Evolutionary conservation across 148 eudicot species (phyloP), one percentile per base, ranked within the genome.

Genomic region (Cornus controversa): DNA sequence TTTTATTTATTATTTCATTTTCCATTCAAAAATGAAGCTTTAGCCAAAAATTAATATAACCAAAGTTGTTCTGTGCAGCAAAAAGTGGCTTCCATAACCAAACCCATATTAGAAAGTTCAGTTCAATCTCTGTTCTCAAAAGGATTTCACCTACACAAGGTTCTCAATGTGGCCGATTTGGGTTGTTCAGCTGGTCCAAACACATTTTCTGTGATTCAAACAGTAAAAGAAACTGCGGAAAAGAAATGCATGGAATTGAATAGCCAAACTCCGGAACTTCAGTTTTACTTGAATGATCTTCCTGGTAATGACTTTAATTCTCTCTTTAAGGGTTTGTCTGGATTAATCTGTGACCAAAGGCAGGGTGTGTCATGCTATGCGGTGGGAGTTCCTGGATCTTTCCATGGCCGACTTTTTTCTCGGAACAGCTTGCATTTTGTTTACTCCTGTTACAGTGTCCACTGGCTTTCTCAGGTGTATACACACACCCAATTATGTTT

Each of bases 261-360:
- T 0, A 27, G 22, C 40, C 71, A 63, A 73, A 24, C 40, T 2
- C 86, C 80, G 3, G 78, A 81, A 31, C 7, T 85, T 10, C 80
- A 76, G 6, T 47, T 81, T 24, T 83, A 76, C 75, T 53, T 83
- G 65, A 89, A 89, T 40, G 91, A 89, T 67, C 91, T 89, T 36
- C 88, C 86, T 2, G 68, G 85, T 4, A 89, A 86, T 80, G 91
- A 89, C 64, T 89, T 86, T 75, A 85, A 83, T 74, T 65, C 71
- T 31, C 40, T 89, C 25, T 86, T 89, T 16, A 67, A 29, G 66
- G 69, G 74, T 6, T 2, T 86, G 70, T 42, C 70, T 0, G 22
- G 18, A 50, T 50, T n/a, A n/a, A n/a, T 15, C 4, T 72, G 77
- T 67, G 64, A 16, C 3, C 14, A 34, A 57, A 34, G 23, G 0